Base-by-base conservation (phyloP, 2,329 filamentous ascomycete genomes). In the Pseudogymnoascus sp. region DNA sequence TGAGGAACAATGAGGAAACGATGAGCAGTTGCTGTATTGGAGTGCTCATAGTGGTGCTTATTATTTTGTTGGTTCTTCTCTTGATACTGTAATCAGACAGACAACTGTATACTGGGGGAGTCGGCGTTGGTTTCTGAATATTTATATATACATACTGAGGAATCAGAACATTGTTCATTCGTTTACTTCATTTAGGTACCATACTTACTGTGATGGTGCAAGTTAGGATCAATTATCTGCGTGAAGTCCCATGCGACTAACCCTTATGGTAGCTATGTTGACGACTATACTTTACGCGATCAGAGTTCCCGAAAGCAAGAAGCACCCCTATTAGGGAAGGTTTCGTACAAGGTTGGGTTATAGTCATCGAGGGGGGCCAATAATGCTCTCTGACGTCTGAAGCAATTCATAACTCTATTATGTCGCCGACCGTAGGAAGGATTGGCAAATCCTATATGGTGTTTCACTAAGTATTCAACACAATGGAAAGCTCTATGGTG, bases 11-110 rank as follows among this genome's bases (percentile, higher is more conserved):
- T 75, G 95, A 99, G 82, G 95, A 96, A 83, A 79, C 81, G 71
- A 81, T 78, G 79, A 96, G 91, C 69, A 91, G 91, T 75, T 97
- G 91, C 78, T 97, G 93, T 75, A 96, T 99, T 70, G 90, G 82
- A 4, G 79, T 96, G 19, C 82, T 97, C 70, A 96, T 97, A 65
- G 85, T 95, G 66, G 90, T 96, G 38, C 80, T 97, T 68, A 91
- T 97, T 64, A 77, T 99, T 29, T 77, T 99, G 70, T 80, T 99
- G 71, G 84, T 97, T 66, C 78, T 99, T 69, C 79, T 97, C 46
- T 72, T 89, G 70, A 76, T 88, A 53, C 72, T 89, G 69, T 88
- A 65, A 40, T 40, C 38, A 26, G 59, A 56, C 29, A n/a, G n/a
- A n/a, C n/a, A n/a, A 35, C 50, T 56, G 50, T 56, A 56, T 29